Evolutionary conservation across 2,329 filamentous ascomycete genomes (phyloP), one percentile per base, ranked within the genome.

Genomic region (Pseudogymnoascus sp.): DNA sequence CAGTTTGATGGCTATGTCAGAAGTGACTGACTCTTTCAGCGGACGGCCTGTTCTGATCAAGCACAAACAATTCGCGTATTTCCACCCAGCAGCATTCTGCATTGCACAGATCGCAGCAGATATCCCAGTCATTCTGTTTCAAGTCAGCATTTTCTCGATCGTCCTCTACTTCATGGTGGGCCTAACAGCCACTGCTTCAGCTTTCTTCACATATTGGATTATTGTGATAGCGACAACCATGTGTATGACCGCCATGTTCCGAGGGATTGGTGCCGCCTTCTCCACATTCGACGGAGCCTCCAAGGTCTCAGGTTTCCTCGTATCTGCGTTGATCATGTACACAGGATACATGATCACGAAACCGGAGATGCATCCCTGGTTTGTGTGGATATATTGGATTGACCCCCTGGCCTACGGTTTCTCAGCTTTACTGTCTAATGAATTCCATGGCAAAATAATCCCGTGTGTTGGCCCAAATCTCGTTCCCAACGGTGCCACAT

Each of bases 351-450:
- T 87, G 71, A 87, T 88, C 64, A 79, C 79, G 3, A 84, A 85
- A 25, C 79, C 79, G 19, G 77, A 83, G 65, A 88, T 88, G 85
- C 82, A 85, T 48, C 80, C 81, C 0, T 88, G 84, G 84, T 81
- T 88, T 25, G 75, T 78, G 2, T 88, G 85, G 85, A 72, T 88
- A 2, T 85, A 81, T 66, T 87, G 84, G 83, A 81, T 88, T 21
- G 81, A 88, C 67, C 88, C 88, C 0, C 76, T 92, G 3, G 83
- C 88, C 0, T 91, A 90, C 64, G 85, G 80, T 0, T 92, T 90
- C 64, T 85, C 90, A 67, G 83, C 82, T 0, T 73, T 92, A 0
- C 79, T 91, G 70, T 79, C 85, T 0, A 92, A 92, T 69, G 89
- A 92, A 71, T 90, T 92, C 64, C 80, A 88, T 67, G 76, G 75